Base-by-base conservation (phyloP, 441 rosid genomes). In the Adansonia madagascariensis region DNA sequence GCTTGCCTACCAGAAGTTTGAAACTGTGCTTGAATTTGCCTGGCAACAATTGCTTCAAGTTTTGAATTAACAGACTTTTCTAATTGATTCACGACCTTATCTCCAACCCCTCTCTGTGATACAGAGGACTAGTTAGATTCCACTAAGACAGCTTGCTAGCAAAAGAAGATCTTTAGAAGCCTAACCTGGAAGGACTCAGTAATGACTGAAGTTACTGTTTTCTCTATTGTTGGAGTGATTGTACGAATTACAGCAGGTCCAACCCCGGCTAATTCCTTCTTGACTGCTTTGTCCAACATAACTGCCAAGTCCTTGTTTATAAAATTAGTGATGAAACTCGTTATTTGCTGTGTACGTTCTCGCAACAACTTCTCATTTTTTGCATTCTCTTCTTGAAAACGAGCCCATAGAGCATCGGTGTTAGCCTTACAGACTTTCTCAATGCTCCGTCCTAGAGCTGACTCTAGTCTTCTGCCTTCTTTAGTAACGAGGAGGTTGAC, bases 181-280 rank as follows among this genome's bases (percentile, higher is more conserved):
- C 80, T 74, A 85, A 96, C 99, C 99, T 94, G 98, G 90, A 96
- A 92, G 64, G 95, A 85, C 85, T 94, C 99, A 0, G 85, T 75
- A 79, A 94, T 84, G 44, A 93, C 87, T 61, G 93, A 85, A 18
- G 91, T 78, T 81, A 92, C 83, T 18, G 86, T 83, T 84, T 96
- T 96, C 82, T 94, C 99, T 77, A 92, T 80, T 55, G 80, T 79
- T 4, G 41, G 41, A 35, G 4, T 35, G 0, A 35, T 35, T 6
- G 41, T 35, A 35, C 41, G 41, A 35, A 35, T 35, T 35, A 92
- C 74, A 73, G 87, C 83, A 55, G 91, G 88, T 85, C 87, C 91
- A 78, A 91, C 75, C 24, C 91, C 75, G 55, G 91, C 79, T 70
- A 91, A 64, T 77, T 92, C 98, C 82, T 88, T 94, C 90, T 94